Conservation (phyloP, 192 early-diverging fungal species). For the Coemansia sp. region DNA sequence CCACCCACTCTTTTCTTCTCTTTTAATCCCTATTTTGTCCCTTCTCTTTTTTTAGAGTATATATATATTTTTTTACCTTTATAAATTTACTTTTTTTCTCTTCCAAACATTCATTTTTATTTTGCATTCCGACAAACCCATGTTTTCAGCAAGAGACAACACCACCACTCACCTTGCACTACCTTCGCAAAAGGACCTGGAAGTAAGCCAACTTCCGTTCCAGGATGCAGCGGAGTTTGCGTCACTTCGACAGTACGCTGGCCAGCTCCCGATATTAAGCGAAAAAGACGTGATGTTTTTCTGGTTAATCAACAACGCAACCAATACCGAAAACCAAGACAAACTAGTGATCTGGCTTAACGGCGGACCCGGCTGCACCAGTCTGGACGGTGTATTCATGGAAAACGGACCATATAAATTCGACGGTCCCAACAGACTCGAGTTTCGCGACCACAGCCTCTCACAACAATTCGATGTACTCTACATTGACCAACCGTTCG, state of each 20-base stretch:
- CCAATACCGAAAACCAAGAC: conserved; percentile 51
- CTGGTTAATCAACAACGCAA: conserved; percentile 55
- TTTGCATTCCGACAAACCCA: background rate
- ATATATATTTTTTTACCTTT: background rate
- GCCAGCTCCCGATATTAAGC: conserved; percentile 43
- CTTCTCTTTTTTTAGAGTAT: background rate
- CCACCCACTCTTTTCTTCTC: background rate
- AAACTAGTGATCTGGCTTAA: conserved; percentile 66
- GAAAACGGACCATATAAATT: conserved; percentile 68
- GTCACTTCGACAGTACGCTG: conserved; percentile 43
- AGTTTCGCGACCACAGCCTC: conserved; percentile 38
- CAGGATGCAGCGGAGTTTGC: conserved; percentile 34
- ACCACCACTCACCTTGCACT: background rate
- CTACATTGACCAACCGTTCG: conserved; percentile 70
- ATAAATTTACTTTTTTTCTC: background rate
- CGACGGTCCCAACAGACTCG: conserved; percentile 24
- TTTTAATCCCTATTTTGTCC: background rate
- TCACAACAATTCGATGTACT: conserved; percentile 56
- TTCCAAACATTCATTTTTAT: background rate
- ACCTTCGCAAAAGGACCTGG: conserved; percentile 25
- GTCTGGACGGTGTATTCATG: conserved; percentile 68
- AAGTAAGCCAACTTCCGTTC: conserved; percentile 31
- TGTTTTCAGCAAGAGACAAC: background rate
- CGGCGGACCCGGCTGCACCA: conserved; percentile 65
- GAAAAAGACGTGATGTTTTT: conserved; percentile 54